Base-by-base conservation (phyloP, 1,284 basidiomycete genomes). In the Ceratobasidium sp. region DNA sequence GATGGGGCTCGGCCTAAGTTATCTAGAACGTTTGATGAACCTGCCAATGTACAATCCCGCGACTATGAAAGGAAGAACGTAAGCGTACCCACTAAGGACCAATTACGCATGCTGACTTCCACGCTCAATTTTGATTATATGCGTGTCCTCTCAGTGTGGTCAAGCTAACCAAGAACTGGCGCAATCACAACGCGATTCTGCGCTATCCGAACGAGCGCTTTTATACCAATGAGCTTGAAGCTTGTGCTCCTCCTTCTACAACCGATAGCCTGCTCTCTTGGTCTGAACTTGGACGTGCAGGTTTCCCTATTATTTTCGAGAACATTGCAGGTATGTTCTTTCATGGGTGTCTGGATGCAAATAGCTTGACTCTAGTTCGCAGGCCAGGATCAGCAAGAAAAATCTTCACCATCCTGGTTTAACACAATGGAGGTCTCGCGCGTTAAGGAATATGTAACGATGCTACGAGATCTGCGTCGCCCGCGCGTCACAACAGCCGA, bases 361-460 rank as follows among this genome's bases (percentile, higher is more conserved):
- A 33, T 20, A 42, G 10, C 39, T 69, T 23, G 69, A 20, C 0
- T 44, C 20, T 13, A 33, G n/a, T 53, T 56, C n/a, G 20, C 51
- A 81, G 80, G 80, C 12, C 26, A 89, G 78, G 91, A 93, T 80
- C 86, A 88, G 51, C 88, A 90, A 5, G 91, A 93, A 82, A 87
- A 87, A 3, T 88, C 87, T 0, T 92, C 91, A 0, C 91, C 91
- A 0, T 92, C 91, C 0, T 92, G 91, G 84, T 92, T 92, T 85
- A 93, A 92, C 78, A 86, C 89, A 51, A 87, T 88, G 53, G 91
- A 93, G 81, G 87, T 86, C 0, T 84, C 87, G 0, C 85, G 89
- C 68, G 90, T 92, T 66, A 90, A 90, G 81, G 81, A 83, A 2
- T 92, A 92, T 80, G 84, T 88, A 10, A 72, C 83, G 77, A 77